Conservation (phyloP, 192 early-diverging fungal species). For the Oehlia diaphana region DNA sequence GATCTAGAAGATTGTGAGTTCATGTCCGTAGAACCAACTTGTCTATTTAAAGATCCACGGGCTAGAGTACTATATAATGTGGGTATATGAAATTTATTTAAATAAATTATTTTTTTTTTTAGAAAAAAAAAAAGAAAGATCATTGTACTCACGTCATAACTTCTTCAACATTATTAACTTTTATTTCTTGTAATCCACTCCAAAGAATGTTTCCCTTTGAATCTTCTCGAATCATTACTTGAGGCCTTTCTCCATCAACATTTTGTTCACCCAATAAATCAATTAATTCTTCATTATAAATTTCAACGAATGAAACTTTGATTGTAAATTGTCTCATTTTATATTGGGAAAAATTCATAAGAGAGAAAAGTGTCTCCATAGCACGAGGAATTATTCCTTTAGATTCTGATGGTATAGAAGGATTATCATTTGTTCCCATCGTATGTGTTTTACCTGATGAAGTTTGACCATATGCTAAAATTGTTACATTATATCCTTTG, state of each 20-base stretch:
- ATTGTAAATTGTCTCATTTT: constrained; percentile 43
- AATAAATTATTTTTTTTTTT: constrained; percentile 26
- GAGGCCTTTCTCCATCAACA: constrained; percentile 53
- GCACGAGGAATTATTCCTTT: constrained; percentile 75
- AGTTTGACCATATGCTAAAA: constrained; percentile 93
- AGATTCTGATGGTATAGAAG: constrained; percentile 38
- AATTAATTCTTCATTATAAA: constrained; percentile 96
- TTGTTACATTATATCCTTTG: constrained; percentile 88
- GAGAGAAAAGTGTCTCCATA: constrained; percentile 60
- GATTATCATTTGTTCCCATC: constrained; percentile 76
- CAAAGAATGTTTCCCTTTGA: constrained; percentile 83
- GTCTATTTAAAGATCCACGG: constrained; percentile 74
- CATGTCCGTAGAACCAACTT: constrained; percentile 96
- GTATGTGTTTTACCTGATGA: constrained; percentile 95
- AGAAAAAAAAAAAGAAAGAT: not conserved
- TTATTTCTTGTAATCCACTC: constrained; percentile 80
- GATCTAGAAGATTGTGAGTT: constrained; percentile 93
- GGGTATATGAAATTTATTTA: not conserved
- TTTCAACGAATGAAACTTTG: constrained; percentile 89
- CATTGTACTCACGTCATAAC: constrained; percentile 59
- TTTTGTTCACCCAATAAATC: constrained; percentile 75
- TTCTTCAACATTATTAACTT: constrained; percentile 68
- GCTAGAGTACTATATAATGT: constrained; percentile 47
- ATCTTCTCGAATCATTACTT: constrained; percentile 81
- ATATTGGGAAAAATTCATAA: constrained; percentile 34